Percentiles rank a stretch among this genome's conserved stretches.
Evolutionary conservation across 2,329 filamentous ascomycete genomes (phyloP).

Genomic region (Clathrospora elynae): DNA sequence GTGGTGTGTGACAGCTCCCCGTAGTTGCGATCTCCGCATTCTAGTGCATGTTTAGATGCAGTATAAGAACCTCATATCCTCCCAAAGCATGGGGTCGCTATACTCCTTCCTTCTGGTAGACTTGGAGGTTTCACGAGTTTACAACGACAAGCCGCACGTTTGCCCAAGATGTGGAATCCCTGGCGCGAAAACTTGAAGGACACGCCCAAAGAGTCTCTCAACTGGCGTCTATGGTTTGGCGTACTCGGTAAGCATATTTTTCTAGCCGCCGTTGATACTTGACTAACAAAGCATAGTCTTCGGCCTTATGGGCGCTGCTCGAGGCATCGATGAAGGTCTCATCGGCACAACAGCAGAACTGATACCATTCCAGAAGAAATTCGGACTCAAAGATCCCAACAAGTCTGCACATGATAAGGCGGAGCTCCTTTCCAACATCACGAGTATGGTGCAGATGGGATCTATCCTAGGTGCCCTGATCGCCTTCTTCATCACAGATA

Average conservation of each 20-base stretch:
- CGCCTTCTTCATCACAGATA: constrained; percentile 57
- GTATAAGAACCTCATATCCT: constrained; percentile 9
- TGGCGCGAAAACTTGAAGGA: constrained; percentile 58
- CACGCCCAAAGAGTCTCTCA: constrained; percentile 72
- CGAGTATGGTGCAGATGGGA: constrained; percentile 81
- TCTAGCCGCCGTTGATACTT: background rate
- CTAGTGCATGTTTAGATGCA: constrained; percentile 5
- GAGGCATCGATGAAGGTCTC: constrained; percentile 80
- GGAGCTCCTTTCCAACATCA: constrained; percentile 65
- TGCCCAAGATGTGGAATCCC: constrained; percentile 43
- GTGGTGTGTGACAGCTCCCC: background rate
- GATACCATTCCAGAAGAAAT: constrained; percentile 43
- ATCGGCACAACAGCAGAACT: constrained; percentile 67
- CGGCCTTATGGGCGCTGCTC: constrained; percentile 74
- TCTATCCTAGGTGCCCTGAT: constrained; percentile 73
- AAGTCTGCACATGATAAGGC: constrained; percentile 41
- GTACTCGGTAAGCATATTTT: constrained; percentile 62
- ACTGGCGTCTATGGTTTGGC: constrained; percentile 79
- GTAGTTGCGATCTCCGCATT: constrained; percentile 7
- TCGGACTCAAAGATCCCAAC: constrained; percentile 41
- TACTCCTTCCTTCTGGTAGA: constrained; percentile 8
- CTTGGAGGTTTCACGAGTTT: constrained; percentile 2
- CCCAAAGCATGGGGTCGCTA: background rate
- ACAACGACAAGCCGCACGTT: background rate
- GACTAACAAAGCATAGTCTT: constrained; percentile 53